Evolutionary conservation across 2,329 filamentous ascomycete species (phyloP), one percentile per base, ranked within the genome.

Genomic region (Penicillium thymicola): DNA sequence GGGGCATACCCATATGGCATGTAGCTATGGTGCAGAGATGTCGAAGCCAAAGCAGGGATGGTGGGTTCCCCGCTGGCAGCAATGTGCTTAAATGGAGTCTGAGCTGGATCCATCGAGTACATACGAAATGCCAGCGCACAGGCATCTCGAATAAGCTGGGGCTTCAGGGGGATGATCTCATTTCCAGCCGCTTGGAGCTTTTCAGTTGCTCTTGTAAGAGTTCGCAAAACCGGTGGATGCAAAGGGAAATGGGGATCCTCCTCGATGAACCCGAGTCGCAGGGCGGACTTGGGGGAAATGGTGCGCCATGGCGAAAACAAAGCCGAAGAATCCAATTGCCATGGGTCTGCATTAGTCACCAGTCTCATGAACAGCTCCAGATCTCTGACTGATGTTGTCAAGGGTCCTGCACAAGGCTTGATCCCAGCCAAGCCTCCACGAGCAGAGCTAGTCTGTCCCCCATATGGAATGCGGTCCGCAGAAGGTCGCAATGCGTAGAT

Each of bases 401-500:
- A 40, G 0, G 68, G 68, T 1, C 66, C 67, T 6, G 62, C 59
- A 10, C 59, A 59, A 4, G 66, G 25, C 6, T 49, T 54, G 10
- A 70, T 65, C 2, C 66, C 64, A 0, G 58, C 36, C 13, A 66
- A 25, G 0, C 63, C 67, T 0, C 44, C 32, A 0, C 65, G 61
- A 4, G 30, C 54, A 2, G 60, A 46, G 9, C 51, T 58, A 3
- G 64, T 63, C 58, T 83, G 81, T 0, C 79, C 78, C 3, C 78
- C 78, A 56, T 78, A 82, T 0, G 80, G 80, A 1, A 83, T 67
- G 2, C 83, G 70, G 25, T 72, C 70, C 5, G 66, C 67, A 7
- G 71, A 75, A 1, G 79, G 79, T 44, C 79, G 80, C 56, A 81
- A 72, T 0, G 78, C 78, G 57, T 78, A 79, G 0, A 78, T 54